Conservation (phyloP, 2,329 filamentous ascomycete species). For the Botrytis galanthina region DNA sequence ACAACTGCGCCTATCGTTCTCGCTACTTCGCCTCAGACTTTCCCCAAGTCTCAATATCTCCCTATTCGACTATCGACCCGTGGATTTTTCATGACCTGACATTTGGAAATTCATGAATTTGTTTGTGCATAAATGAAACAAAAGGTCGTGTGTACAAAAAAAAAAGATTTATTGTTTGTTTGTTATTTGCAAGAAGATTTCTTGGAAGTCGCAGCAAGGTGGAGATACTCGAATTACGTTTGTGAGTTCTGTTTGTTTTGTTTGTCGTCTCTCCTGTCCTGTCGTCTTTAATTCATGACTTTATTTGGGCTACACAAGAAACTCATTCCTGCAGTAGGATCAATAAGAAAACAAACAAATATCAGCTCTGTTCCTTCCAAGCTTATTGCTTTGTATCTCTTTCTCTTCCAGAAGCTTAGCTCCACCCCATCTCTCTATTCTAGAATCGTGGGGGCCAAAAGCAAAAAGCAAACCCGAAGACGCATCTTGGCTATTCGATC, state of each 20-base stretch:
- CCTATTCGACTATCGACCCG: neutral
- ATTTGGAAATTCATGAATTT: neutral
- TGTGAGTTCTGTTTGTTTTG: constrained; percentile 18
- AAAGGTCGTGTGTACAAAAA: neutral
- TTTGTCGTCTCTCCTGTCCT: constrained; percentile 11
- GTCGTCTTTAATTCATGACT: neutral
- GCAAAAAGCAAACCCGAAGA: neutral
- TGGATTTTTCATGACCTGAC: neutral
- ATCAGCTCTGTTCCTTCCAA: constrained; percentile 10
- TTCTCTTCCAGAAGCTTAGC: constrained; percentile 22
- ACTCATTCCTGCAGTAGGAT: constrained; percentile 15
- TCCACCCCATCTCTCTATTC: constrained; percentile 24
- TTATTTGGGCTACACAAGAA: constrained; percentile 16
- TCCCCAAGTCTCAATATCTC: neutral
- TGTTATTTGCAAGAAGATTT: neutral
- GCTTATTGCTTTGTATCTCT: neutral
- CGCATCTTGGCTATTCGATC: neutral
- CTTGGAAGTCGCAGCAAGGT: constrained; percentile 7
- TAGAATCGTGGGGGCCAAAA: constrained; percentile 17
- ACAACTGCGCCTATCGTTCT: constrained; percentile 6
- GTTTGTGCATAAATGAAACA: constrained; percentile 10
- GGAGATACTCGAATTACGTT: constrained; percentile 13
- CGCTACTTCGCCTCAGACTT: constrained; percentile 10
- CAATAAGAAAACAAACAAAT: constrained; percentile 18
- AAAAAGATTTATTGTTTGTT: constrained; percentile 1